Evolutionary conservation across 495 filamentous ascomycete genomes (phyloP), one percentile per base, ranked within the genome.

Genomic region (Cenococcum geophilum): DNA sequence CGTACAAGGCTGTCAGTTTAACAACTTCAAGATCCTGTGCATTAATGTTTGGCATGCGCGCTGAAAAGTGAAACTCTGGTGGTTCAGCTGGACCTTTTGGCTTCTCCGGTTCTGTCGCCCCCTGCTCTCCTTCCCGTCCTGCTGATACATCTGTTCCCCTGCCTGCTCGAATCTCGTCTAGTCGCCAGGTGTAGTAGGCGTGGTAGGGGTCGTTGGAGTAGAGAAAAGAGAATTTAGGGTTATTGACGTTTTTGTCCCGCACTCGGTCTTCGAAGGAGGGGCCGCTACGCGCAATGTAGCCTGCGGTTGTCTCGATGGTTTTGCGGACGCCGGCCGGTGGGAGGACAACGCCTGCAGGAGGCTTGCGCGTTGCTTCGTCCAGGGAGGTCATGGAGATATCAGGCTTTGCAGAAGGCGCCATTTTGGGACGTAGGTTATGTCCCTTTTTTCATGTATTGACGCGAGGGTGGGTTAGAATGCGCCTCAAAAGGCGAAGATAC

Each of bases 1-100:
- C 89, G 74, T 89, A 95, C 40, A 95, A 75, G 25, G 93, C 95
- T 27, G 93, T 96, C 68, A 95, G 77, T 65, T 86, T 85, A 60
- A 98, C 85, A 58, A 97, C 86, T 61, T 97, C 95, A 62, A 97
- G 79, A 81, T 98, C 93, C 75, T 93, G 86, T 62, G 95, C 89
- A 76, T 83, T 92, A 76, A 97, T 96, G 68, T 89, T 96, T 62
- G 93, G 93, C 91, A 97, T 97, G 70, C 92, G 86, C 60, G 93
- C 92, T 53, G 89, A 95, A 76, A 97, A 98, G 66, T 89, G 82
- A 71, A 95, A 97, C 67, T 91, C 84, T 35, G 90, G 82, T n/a
- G 93, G 95, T 69, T 91, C 85, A 23, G 83, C 81, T 16, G 93
- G 95, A 49, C 92, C 93, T 76, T 86, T 81, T 50, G 88, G 86